Evolutionary conservation across 192 early-diverging fungal genomes (phyloP), one percentile per base, ranked within the genome.

Genomic region (Rhizophagus prolifer): DNA sequence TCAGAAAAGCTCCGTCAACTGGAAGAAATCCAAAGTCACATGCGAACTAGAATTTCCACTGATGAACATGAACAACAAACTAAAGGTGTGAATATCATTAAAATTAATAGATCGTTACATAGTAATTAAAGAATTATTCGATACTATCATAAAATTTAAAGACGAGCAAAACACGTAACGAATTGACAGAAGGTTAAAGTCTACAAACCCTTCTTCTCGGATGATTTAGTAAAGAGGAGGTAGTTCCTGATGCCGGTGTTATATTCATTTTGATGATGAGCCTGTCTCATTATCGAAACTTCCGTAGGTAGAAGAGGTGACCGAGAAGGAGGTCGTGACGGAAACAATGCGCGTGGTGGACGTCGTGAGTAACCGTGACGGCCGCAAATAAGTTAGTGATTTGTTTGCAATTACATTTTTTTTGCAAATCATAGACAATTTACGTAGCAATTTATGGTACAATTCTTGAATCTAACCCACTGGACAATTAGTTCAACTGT

Each of bases 51-150:
- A 50, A 89, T 93, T 28, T 92, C 94, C 41, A 90, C 88, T 0
- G 94, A 95, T 82, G 95, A 93, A 84, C 86, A 88, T 63, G 65
- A 86, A 25, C 67, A 79, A 5, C 83, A 25, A 54, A 19, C 38
- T 14, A 64, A 86, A 12, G 92, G 88, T 0, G 89, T 94, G 44
- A 80, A 82, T 5, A 82, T 95, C n/a, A 92, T 98, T 34, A 75
- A 91, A 10, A 80, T 87, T 8, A 95, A 31, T 99, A 95, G 95
- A 99, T 77, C 88, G 89, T 16, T 98, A 99, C 82, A 95, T 92
- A 67, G 81, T 99, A 66, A 92, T 81, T 75, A 91, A 91, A 77
- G 97, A 98, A 50, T 90, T 94, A 78, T 91, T 91, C 82, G 95
- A 97, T n/a, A 80, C 90, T 0, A 86, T 99, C 61, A 67, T 94